Conservation (phyloP, 2,329 filamentous ascomycete genomes). For the Daldinia sp. region DNA sequence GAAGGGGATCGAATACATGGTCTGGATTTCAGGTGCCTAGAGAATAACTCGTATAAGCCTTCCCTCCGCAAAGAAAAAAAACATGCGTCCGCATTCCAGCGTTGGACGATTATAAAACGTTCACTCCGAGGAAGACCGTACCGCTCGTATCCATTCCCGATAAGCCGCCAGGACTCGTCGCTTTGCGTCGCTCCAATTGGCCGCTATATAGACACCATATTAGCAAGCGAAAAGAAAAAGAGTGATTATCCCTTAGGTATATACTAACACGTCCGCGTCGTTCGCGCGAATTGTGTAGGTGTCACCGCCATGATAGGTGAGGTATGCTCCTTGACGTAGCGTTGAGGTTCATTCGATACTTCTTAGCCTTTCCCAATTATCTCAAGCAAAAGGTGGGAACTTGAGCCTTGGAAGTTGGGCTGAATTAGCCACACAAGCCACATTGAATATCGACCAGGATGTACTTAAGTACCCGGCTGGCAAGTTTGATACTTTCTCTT, state of each 20-base stretch:
- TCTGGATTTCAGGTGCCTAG: slow-evolving; percentile 95
- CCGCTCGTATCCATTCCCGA: slow-evolving; percentile 94
- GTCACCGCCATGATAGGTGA: slow-evolving; percentile 82
- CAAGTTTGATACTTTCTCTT: slow-evolving; percentile 17
- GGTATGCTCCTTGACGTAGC: slow-evolving; percentile 51
- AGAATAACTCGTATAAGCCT: slow-evolving; percentile 14
- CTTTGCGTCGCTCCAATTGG: slow-evolving; percentile 90
- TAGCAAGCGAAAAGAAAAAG: slow-evolving; percentile 49
- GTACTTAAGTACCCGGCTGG: background rate
- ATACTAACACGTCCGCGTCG: slow-evolving; percentile 79
- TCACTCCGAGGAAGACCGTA: slow-evolving; percentile 63
- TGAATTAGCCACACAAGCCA: slow-evolving; percentile 40
- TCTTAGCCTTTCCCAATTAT: slow-evolving; percentile 44
- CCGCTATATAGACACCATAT: slow-evolving; percentile 66
- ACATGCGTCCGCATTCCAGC: background rate
- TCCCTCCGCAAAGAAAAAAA: background rate
- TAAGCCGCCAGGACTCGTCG: slow-evolving; percentile 88
- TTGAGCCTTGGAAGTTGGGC: slow-evolving; percentile 7
- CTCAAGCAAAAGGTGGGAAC: slow-evolving; percentile 31
- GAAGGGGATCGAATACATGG: slow-evolving; percentile 94
- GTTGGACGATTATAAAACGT: slow-evolving; percentile 13
- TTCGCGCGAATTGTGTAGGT: slow-evolving; percentile 89
- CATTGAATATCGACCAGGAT: slow-evolving; percentile 12
- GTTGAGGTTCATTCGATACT: slow-evolving; percentile 51
- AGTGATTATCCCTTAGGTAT: background rate